Base-by-base conservation (phyloP, 225 moss, liverwort and hornwort genomes). In the Rhytidiadelphus loreus region DNA sequence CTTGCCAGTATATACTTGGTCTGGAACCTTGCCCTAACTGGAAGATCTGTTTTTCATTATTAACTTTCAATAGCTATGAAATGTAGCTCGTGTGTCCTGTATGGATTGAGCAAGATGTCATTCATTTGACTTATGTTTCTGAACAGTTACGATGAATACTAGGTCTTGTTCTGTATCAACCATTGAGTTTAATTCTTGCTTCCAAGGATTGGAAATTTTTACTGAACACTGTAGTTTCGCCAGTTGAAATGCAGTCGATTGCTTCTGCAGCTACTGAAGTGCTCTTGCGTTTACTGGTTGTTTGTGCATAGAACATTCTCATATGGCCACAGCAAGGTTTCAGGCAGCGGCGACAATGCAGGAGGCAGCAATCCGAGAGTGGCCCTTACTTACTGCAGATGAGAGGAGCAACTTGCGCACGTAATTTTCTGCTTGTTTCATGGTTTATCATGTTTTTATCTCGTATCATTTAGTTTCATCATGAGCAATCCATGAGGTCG, bases 331-430 rank as follows among this genome's bases (percentile, higher is more conserved):
- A 86, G 99, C 99, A 80, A 94, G 99, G 91, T 99, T 99, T 91
- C 96, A 99, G 86, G 99, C 99, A 83, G 97, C 99, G 86, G 97
- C 99, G 44, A 96, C 97, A 82, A 97, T 99, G 96, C 99, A 99
- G 90, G 99, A 97, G 89, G 99, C 97, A 88, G 99, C 97, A 88
- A 92, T 97, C 50, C 93, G 97, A 71, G 99, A 97, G 86, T 99
- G 99, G 99, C 92, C 95, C 75, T 94, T 99, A 87, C 95, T 99
- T 53, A 97, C 96, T 79, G 91, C 97, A 83, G 91, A 95, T 84
- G 95, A 96, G 88, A 93, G 94, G 91, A 96, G 94, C 90, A 93
- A 86, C 88, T 91, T 99, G 75, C 96, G 96, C 92, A 95, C 96
- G 97, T 99, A 95, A 85, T 82, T 73, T 66, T 56, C 62, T 75